These are phyloP conservation scores for Nematocida major DNA, from an alignment of 371 early-diverging fungal genomes.

Conservation along the genomic window DNA sequence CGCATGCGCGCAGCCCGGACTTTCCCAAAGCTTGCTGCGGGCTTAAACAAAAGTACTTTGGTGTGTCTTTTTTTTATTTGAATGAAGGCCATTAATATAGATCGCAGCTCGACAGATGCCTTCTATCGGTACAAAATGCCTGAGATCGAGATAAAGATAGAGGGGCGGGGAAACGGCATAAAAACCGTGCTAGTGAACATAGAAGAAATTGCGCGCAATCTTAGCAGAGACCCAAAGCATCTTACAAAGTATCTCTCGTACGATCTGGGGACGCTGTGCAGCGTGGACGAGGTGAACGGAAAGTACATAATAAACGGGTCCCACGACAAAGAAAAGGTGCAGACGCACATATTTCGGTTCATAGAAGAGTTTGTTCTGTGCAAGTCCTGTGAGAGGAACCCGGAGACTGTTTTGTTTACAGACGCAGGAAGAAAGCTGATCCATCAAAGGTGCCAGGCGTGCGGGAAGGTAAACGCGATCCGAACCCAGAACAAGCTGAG, in stretches of 20 bases:
- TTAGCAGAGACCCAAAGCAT: slow-evolving; percentile 77
- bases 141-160: slow-evolving; percentile 70
- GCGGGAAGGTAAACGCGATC: slow-evolving; percentile 53
- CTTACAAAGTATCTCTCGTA: slow-evolving; percentile 83
- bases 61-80: slow-evolving; percentile 18
- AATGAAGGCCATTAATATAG: slow-evolving; percentile 51
- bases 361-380: slow-evolving; percentile 92
- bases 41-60: background rate
- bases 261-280: slow-evolving; percentile 82
- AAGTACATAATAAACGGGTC: slow-evolving; percentile 90
- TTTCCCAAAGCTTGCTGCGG: too few relatives aligned
- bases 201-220: slow-evolving; percentile 79
- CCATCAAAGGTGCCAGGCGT: slow-evolving; percentile 59
- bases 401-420: slow-evolving; percentile 83
- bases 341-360: slow-evolving; percentile 78
- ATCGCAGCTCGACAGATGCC: slow-evolving; percentile 68
- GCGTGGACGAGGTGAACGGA: slow-evolving; percentile 73
- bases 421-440: slow-evolving; percentile 17
- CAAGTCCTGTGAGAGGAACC: slow-evolving; percentile 78
- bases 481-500: slow-evolving; percentile 52
- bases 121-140: slow-evolving; percentile 99
- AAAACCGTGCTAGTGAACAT: slow-evolving; percentile 96
- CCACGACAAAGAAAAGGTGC: slow-evolving; percentile 80
- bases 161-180: slow-evolving; percentile 95
- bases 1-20: too few relatives aligned